These are phyloP conservation scores for Diplodia scrobiculata DNA, from an alignment of 2,329 filamentous ascomycete species.

Conservation along the genomic window DNA sequence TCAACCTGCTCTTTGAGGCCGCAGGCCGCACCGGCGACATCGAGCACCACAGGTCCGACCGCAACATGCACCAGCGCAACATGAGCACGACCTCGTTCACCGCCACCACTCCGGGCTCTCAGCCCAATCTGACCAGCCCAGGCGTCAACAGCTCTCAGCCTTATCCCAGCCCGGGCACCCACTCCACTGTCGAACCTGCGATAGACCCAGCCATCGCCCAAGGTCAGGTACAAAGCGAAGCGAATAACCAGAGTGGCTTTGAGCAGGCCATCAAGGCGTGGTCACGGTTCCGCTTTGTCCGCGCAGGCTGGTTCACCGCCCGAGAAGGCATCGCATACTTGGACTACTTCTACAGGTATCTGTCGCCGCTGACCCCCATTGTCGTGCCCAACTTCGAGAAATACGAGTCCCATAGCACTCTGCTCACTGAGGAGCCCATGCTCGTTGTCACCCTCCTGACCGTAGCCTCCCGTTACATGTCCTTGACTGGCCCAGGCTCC, in stretches of 20 bases:
- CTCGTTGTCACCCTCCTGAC: slow-evolving; percentile 88
- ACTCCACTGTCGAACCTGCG: slow-evolving; percentile 35
- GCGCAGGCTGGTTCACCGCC: slow-evolving; percentile 93
- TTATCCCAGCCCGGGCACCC: slow-evolving; percentile 36
- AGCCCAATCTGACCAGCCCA: slow-evolving; percentile 42
- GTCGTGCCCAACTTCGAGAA: slow-evolving; percentile 87
- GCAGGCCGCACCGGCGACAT: slow-evolving; percentile 58
- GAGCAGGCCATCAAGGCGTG: slow-evolving; percentile 79
- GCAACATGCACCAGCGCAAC: slow-evolving; percentile 45
- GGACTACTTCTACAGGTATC: slow-evolving; percentile 89
- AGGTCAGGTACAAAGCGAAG: not conserved
- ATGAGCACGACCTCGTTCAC: slow-evolving; percentile 31
- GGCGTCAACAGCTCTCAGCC: slow-evolving; percentile 34
- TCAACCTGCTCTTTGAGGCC: slow-evolving; percentile 88
- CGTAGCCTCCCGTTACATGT: slow-evolving; percentile 83
- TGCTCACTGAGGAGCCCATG: slow-evolving; percentile 90
- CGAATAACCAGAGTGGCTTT: slow-evolving; percentile 41
- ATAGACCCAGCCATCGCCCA: slow-evolving; percentile 40
- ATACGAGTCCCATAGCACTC: slow-evolving; percentile 73
- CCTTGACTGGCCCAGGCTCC: slow-evolving; percentile 76
- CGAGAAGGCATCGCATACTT: slow-evolving; percentile 92
- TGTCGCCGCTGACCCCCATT: slow-evolving; percentile 90
- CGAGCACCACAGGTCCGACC: slow-evolving; percentile 52
- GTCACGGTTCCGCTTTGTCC: slow-evolving; percentile 90
- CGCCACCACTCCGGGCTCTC: slow-evolving; percentile 42